Conservation (phyloP, 495 filamentous ascomycete species). For the Xylaria palmicola region DNA sequence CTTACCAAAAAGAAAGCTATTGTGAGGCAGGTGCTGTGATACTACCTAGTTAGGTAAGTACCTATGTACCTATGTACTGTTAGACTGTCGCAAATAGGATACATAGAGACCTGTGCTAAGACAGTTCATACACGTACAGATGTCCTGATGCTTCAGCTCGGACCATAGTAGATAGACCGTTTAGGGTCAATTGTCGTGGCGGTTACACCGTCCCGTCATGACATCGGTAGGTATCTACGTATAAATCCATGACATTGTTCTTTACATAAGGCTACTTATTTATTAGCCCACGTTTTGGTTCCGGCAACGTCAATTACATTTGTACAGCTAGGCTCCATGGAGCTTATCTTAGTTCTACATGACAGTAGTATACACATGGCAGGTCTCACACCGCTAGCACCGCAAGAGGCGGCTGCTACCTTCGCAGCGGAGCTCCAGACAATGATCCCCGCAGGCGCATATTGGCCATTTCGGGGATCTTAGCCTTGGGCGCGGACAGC, state of each 20-base stretch:
- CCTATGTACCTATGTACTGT: no score
- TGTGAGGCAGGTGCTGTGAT: no score
- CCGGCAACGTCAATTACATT: slow-evolving; percentile 2
- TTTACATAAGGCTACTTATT: neutral
- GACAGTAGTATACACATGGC: slow-evolving; percentile 3
- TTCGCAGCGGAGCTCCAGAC: neutral
- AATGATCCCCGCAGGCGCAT: slow-evolving; percentile 7
- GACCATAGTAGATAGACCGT: no score
- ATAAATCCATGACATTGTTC: neutral
- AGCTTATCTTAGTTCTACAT: slow-evolving; percentile 7
- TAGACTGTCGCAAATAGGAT: no score
- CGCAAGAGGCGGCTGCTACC: neutral
- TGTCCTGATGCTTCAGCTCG: no score
- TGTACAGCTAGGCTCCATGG: slow-evolving; percentile 4
- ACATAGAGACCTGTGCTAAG: neutral
- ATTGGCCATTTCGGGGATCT: slow-evolving; percentile 32
- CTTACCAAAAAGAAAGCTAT: no score
- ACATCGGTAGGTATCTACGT: no score
- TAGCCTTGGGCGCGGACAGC: slow-evolving; percentile 4
- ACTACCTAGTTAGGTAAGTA: no score
- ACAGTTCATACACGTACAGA: neutral
- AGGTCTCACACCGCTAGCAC: slow-evolving; percentile 5
- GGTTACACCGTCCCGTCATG: no score
- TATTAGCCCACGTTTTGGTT: neutral
- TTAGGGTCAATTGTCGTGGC: no score